Percentiles rank a stretch among this genome's conserved stretches.
These are phyloP conservation scores for Mesotaenium endlicherianum DNA, from an alignment of 139 green algal species.

Conservation along the genomic window DNA sequence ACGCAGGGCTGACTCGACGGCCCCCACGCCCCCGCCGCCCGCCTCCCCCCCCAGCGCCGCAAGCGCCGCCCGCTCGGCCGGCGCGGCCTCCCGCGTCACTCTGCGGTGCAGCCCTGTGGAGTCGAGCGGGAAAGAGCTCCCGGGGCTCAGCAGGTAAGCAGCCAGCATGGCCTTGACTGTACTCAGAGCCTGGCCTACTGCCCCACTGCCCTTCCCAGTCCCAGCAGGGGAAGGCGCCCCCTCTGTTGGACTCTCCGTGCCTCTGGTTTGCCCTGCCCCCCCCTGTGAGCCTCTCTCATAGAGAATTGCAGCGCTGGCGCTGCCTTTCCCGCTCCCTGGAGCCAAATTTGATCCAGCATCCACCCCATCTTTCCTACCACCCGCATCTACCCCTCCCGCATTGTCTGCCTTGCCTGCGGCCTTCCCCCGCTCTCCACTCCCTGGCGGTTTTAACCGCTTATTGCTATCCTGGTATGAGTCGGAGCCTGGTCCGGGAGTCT, in stretches of 20 bases:
- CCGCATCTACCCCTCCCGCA: too few relatives aligned
- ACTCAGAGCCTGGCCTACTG: too few relatives aligned
- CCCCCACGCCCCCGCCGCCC: background rate
- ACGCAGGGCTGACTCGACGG: constrained; percentile 13
- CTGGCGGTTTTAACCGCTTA: background rate
- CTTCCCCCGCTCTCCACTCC: background rate
- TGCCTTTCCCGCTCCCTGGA: too few relatives aligned
- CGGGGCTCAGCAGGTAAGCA: too few relatives aligned
- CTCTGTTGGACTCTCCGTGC: background rate
- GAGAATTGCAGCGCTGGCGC: background rate
- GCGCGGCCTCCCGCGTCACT: background rate
- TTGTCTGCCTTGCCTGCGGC: background rate
- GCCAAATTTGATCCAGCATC: too few relatives aligned
- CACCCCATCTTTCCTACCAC: too few relatives aligned
- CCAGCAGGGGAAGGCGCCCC: background rate
- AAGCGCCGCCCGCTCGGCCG: constrained; percentile 4
- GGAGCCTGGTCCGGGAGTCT: background rate
- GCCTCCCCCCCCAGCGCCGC: background rate
- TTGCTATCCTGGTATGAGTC: background rate
- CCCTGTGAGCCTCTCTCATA: background rate
- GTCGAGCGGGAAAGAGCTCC: background rate
- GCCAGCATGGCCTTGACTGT: too few relatives aligned
- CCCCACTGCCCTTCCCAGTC: background rate
- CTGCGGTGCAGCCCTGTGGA: constrained; percentile 21
- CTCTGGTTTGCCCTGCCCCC: background rate